A percentile compares a stretch with the other conserved stretches of the same genome.
These are phyloP conservation scores for Trifolium repens DNA, from an alignment of 306 rosid genomes.

Conservation along the genomic window DNA sequence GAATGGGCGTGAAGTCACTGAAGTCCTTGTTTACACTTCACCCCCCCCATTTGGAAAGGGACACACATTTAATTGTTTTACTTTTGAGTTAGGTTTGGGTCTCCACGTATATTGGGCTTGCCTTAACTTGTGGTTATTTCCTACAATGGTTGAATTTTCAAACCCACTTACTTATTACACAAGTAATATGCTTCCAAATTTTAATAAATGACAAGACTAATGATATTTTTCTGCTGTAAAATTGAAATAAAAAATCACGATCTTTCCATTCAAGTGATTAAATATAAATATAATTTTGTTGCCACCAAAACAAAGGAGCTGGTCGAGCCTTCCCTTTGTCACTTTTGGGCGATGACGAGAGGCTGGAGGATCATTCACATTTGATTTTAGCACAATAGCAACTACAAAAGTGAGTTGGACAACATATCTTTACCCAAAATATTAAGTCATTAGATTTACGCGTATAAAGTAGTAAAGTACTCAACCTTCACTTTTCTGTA, in stretches of 20 bases:
- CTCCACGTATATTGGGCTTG: background rate
- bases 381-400: too few species aligned
- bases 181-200: background rate
- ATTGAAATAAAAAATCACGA: background rate
- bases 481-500: too few species aligned
- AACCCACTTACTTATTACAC: background rate
- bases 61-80: slow-evolving; percentile 6
- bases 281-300: too few species aligned
- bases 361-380: too few species aligned
- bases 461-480: too few species aligned
- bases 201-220: background rate
- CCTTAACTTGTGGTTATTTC: background rate
- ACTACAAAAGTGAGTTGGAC: too few species aligned
- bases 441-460: too few species aligned
- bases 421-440: too few species aligned
- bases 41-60: background rate
- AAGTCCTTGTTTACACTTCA: background rate
- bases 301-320: too few species aligned
- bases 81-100: background rate
- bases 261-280: background rate
- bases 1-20: background rate
- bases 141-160: slow-evolving; percentile 3
- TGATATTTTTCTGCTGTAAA: background rate
- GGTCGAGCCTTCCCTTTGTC: too few species aligned
- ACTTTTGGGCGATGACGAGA: too few species aligned